Conservation (phyloP, 208 protist species). For the Acanthamoeba lenticulata region DNA sequence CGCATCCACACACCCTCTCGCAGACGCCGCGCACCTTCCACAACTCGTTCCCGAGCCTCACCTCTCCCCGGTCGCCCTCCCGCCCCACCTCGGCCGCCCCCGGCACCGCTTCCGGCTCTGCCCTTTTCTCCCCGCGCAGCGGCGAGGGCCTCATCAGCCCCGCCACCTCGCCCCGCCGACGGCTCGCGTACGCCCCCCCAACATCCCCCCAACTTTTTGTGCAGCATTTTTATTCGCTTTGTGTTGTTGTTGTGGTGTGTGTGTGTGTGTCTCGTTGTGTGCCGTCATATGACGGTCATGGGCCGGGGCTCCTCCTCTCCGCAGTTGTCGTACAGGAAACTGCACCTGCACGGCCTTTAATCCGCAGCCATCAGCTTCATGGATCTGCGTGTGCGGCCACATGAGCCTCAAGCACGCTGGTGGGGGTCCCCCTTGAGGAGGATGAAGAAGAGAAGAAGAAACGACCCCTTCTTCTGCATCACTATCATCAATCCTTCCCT, state of each 20-base stretch:
- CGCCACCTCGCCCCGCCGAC: neutral
- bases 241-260: neutral
- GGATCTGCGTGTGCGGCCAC: conserved; percentile 22
- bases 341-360: neutral
- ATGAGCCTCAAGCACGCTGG: conserved; percentile 53
- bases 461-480: no score
- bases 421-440: neutral
- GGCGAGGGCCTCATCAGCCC: neutral
- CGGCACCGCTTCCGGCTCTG: neutral
- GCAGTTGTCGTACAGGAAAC: neutral
- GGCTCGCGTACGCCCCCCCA: neutral
- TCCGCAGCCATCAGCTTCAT: neutral
- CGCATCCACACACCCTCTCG: conserved; percentile 6
- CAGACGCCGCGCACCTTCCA: neutral
- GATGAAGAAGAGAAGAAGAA: no score
- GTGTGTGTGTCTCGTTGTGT: neutral
- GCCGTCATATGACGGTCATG: neutral
- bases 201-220: neutral
- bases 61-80: neutral
- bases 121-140: neutral
- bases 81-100: neutral
- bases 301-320: neutral
- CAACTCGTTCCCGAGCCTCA: neutral
- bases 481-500: neutral
- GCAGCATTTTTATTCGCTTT: neutral